Evolutionary conservation across 441 rosid genomes (phyloP).

Genomic region (Erodium moschatum): DNA sequence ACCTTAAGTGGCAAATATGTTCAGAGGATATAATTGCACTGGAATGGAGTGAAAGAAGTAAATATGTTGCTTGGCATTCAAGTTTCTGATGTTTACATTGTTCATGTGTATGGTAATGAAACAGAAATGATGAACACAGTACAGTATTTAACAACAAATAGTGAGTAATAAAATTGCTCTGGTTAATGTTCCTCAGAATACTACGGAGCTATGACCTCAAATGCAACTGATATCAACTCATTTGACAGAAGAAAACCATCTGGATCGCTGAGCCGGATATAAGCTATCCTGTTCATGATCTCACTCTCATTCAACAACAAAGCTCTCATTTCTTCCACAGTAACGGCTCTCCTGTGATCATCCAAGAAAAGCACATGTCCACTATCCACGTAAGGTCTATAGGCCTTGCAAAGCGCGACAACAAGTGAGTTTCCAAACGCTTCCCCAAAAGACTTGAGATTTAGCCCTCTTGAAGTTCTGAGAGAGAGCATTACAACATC

Average conservation of each 20-base stretch:
- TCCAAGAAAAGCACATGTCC: conserved; percentile 72
- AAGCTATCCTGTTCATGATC: conserved; percentile 36
- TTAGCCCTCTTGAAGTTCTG: conserved; percentile 76
- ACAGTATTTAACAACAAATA: not conserved
- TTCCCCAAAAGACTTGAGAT: conserved; percentile 48
- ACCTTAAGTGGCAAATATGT: no score
- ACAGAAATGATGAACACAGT: not conserved
- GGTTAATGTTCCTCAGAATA: not conserved
- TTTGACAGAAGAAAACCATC: conserved; percentile 86
- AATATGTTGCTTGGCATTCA: not conserved
- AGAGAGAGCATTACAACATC: conserved; percentile 81
- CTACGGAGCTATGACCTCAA: conserved; percentile 46
- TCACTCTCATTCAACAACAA: conserved; percentile 26
- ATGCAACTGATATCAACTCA: conserved; percentile 75
- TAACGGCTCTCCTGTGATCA: conserved; percentile 35
- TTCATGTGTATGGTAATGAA: not conserved
- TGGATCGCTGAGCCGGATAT: conserved; percentile 68
- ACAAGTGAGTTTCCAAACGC: conserved; percentile 53
- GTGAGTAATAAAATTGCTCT: no score
- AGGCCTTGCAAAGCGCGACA: conserved; percentile 48
- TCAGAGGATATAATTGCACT: not conserved
- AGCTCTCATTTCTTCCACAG: conserved; percentile 33
- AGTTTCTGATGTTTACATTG: not conserved
- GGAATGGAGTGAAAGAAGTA: conserved; percentile 1
- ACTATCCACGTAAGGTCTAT: conserved; percentile 54